phyloP scores from a whole-genome alignment of 805 yeast species.

The Schwanniomyces polymorphus region DNA sequence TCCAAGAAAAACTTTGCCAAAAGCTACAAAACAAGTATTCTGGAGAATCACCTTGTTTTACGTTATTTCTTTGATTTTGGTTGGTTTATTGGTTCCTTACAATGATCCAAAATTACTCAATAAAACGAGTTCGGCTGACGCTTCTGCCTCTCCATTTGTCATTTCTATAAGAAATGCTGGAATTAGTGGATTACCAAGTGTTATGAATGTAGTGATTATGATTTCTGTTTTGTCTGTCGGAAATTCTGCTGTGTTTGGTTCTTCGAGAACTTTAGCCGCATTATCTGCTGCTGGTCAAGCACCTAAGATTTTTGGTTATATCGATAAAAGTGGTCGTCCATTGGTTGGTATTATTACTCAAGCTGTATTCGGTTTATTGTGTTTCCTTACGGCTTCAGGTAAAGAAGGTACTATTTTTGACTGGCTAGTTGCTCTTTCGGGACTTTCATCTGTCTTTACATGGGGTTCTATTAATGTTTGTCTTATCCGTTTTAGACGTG shows the following conservation, averaged over 20 bases:
- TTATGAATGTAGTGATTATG: conserved; percentile 41
- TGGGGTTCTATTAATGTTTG: conserved; percentile 50
- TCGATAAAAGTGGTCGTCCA: conserved; percentile 54
- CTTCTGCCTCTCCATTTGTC: conserved; percentile 37
- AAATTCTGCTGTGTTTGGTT: conserved; percentile 41
- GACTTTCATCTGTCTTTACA: conserved; percentile 48
- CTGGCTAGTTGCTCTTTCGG: conserved; percentile 52
- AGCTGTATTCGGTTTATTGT: conserved; percentile 40
- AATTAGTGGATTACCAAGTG: conserved; percentile 36
- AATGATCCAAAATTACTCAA: conserved; percentile 26
- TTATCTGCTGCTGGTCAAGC: conserved; percentile 47
- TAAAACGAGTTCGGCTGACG: conserved; percentile 16
- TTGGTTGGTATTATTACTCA: conserved; percentile 43
- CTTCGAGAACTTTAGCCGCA: conserved; percentile 46
- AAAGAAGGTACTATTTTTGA: conserved; percentile 39
- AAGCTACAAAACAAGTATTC: conserved; percentile 43
- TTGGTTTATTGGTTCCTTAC: conserved; percentile 57
- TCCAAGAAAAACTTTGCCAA: conserved; percentile 37
- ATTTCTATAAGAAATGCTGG: conserved; percentile 38
- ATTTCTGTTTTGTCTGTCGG: conserved; percentile 42
- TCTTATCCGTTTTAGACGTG: conserved; percentile 54
- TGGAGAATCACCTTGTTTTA: conserved; percentile 43
- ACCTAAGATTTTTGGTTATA: conserved; percentile 42
- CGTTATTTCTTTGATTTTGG: conserved; percentile 45
- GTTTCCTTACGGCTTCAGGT: conserved; percentile 45